Evolutionary conservation across 441 rosid species (phyloP).

Genomic region (Breynia disticha): DNA sequence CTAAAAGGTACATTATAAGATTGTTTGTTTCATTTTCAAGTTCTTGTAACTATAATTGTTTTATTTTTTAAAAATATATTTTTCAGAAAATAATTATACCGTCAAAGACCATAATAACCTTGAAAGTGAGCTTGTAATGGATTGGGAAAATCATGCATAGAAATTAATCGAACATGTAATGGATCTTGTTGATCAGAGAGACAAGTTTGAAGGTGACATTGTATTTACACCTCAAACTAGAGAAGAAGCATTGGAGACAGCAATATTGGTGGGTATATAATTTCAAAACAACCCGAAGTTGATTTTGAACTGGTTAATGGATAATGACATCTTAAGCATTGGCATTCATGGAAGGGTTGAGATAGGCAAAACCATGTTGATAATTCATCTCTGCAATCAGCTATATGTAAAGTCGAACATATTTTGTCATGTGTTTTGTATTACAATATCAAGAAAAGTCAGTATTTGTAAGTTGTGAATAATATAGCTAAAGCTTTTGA

Average conservation of each 20-base stretch:
- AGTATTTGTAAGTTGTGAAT: background rate
- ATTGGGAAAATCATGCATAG: too few species aligned
- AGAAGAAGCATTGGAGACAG: background rate
- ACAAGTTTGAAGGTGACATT: too few species aligned
- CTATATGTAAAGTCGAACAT: background rate
- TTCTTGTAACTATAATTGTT: too few species aligned
- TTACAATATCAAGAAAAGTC: slow-evolving; percentile 6
- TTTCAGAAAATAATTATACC: too few species aligned
- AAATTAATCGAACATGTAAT: too few species aligned
- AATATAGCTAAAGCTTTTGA: background rate
- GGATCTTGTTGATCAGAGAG: too few species aligned
- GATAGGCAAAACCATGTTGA: slow-evolving; percentile 9
- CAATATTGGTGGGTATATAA: background rate
- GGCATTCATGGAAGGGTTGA: slow-evolving; percentile 15
- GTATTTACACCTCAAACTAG: too few species aligned
- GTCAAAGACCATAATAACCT: too few species aligned
- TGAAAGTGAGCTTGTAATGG: too few species aligned
- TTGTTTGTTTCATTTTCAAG: too few species aligned
- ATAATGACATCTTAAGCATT: background rate
- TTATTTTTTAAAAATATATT: too few species aligned
- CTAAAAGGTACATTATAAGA: too few species aligned
- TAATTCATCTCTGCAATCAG: background rate
- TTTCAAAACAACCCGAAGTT: background rate
- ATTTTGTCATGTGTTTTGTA: slow-evolving; percentile 10
- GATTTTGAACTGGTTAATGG: slow-evolving; percentile 9